A percentile compares a stretch with the other conserved stretches of the same genome.
phyloP scores from a whole-genome alignment of 108 stramenopile genomes.

The Cylindrotheca closterium region DNA sequence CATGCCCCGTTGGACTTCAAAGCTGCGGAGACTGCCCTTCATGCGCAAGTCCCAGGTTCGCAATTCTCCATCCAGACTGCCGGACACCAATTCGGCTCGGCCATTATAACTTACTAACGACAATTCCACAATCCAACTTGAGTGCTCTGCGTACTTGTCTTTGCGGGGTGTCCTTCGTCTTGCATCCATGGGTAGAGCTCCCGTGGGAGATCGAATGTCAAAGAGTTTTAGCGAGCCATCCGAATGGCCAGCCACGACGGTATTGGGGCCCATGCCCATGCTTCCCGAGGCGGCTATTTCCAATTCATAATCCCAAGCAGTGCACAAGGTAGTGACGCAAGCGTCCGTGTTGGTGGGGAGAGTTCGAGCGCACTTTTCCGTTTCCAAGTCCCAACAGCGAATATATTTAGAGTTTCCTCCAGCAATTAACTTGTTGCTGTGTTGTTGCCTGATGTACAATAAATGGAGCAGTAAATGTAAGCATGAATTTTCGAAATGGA shows the following conservation, averaged over 20 bases:
- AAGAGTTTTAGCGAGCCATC: conserved; percentile 87
- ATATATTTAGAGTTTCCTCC: conserved; percentile 84
- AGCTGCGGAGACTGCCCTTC: conserved; percentile 54
- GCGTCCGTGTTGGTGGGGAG: conserved; percentile 63
- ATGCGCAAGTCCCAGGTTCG: conserved; percentile 92
- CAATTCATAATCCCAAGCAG: conserved; percentile 64
- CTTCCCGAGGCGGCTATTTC: conserved; percentile 31
- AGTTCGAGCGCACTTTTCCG: conserved; percentile 60
- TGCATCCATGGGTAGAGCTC: conserved; percentile 12
- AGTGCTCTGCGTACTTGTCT: conserved; percentile 61
- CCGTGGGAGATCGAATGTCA: conserved; percentile 67
- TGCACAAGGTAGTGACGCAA: conserved; percentile 81
- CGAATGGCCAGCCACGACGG: conserved; percentile 86
- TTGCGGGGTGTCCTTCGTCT: conserved; percentile 24
- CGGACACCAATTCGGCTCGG: conserved; percentile 74
- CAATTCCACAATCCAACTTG: conserved; percentile 83
- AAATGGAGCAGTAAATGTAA: too few relatives aligned
- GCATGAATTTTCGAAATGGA: too few relatives aligned
- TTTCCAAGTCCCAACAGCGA: conserved; percentile 89
- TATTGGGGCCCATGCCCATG: conserved; percentile 61
- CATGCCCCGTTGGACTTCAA: conserved; percentile 90
- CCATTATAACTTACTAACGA: conserved; percentile 71
- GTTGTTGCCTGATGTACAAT: conserved; percentile 4
- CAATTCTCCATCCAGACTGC: conserved; percentile 82
- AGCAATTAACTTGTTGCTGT: conserved; percentile 13